phyloP scores from a whole-genome alignment of 495 filamentous ascomycete genomes.

The Lasiosphaeria ovina region DNA sequence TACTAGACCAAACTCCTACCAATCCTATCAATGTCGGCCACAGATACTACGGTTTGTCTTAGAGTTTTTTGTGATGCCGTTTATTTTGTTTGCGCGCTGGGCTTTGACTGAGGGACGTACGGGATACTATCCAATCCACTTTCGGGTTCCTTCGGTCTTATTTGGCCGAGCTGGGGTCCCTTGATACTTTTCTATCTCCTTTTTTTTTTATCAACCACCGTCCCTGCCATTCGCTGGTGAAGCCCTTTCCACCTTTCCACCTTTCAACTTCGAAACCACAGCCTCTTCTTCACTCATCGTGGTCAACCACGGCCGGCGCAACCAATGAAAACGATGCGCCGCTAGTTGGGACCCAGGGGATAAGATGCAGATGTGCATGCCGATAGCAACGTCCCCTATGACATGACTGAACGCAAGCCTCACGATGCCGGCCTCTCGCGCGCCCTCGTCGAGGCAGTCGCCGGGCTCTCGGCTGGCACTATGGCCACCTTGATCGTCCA shows the following conservation, averaged over 20 bases:
- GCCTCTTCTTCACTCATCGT: too few relatives aligned
- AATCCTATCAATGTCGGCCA: not conserved
- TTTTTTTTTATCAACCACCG: slow-evolving; percentile 14
- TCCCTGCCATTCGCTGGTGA: not conserved
- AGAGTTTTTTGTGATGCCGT: not conserved
- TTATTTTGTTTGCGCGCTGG: not conserved
- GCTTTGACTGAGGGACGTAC: not conserved
- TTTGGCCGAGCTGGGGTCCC: slow-evolving; percentile 15
- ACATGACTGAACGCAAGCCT: slow-evolving; percentile 39
- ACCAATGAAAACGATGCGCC: too few relatives aligned
- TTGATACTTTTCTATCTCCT: not conserved
- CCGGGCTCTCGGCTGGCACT: slow-evolving; percentile 85
- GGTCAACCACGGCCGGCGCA: too few relatives aligned
- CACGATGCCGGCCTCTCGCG: slow-evolving; percentile 57
- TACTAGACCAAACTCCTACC: slow-evolving; percentile 14
- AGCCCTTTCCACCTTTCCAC: not conserved
- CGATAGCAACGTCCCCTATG: too few relatives aligned
- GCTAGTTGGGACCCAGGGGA: too few relatives aligned
- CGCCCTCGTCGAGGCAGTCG: slow-evolving; percentile 82
- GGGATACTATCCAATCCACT: not conserved
- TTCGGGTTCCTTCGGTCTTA: slow-evolving; percentile 21
- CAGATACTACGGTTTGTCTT: not conserved
- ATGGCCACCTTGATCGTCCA: slow-evolving; percentile 78
- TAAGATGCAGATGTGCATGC: too few relatives aligned
- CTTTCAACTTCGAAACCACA: not conserved